Conservation (phyloP, 495 filamentous ascomycete genomes). For the Aspergillus heteromorphus region DNA sequence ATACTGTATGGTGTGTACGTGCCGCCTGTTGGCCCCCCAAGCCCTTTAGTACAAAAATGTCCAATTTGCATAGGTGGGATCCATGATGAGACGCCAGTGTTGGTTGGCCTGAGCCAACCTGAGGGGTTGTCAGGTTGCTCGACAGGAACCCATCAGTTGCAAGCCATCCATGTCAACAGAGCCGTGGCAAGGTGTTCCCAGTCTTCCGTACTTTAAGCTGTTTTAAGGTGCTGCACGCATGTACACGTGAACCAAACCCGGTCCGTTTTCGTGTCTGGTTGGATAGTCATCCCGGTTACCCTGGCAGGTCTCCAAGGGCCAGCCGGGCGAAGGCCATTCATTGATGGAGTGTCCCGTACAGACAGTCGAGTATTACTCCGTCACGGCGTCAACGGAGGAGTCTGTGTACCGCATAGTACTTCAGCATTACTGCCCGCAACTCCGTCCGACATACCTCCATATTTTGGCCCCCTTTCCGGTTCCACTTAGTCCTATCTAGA, state of each 20-base stretch:
- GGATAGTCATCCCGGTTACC: not conserved
- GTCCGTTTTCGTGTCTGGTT: not conserved
- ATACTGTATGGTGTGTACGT: not conserved
- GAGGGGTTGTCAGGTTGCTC: not conserved
- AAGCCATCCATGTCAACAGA: not conserved
- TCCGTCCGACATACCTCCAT: not conserved
- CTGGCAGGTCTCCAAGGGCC: not conserved
- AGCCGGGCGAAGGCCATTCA: not conserved
- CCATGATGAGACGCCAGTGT: not conserved
- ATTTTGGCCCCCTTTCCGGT: not conserved
- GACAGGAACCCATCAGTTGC: not conserved
- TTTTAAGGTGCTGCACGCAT: not conserved
- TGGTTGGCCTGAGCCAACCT: not conserved
- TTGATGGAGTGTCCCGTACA: not conserved
- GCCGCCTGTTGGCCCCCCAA: not conserved
- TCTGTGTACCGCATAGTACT: not conserved
- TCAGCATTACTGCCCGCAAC: not conserved
- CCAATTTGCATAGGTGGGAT: not conserved
- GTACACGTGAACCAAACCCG: conserved; percentile 3
- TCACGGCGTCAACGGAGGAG: not conserved
- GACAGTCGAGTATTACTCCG: not conserved
- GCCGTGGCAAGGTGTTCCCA: not conserved
- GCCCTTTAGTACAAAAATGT: not conserved
- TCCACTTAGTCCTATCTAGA: not conserved
- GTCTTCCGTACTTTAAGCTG: not conserved